A percentile compares a stretch with the other conserved stretches of the same genome.
Evolutionary conservation across 1,284 basidiomycete species (phyloP).

Genomic region (Neotropicomus parvogracilis): DNA sequence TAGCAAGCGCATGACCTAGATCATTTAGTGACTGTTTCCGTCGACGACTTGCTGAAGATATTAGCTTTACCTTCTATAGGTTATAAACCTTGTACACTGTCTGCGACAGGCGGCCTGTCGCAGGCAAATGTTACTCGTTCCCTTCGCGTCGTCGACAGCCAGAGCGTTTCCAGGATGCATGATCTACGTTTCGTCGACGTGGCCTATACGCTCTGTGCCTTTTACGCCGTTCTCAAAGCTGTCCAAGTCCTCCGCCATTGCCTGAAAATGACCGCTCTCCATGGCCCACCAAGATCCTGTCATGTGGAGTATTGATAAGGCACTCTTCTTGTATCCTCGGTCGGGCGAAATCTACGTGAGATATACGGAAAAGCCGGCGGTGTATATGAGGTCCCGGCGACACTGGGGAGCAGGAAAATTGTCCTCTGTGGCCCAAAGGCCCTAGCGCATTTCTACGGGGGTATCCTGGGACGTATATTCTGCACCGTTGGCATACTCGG

Average conservation of each 20-base stretch:
- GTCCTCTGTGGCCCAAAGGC: constrained; percentile 55
- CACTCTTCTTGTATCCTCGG: constrained; percentile 15
- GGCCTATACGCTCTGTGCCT: constrained; percentile 4
- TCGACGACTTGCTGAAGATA: no score
- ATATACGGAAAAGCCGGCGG: constrained; percentile 45
- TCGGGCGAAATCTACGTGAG: constrained; percentile 26
- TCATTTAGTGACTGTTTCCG: no score
- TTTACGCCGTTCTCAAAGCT: constrained; percentile 18
- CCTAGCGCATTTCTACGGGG: constrained; percentile 48
- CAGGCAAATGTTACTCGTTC: no score
- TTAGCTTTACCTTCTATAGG: no score
- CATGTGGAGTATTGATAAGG: constrained; percentile 26
- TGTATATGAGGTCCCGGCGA: constrained; percentile 41
- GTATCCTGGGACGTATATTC: constrained; percentile 39
- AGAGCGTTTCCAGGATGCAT: background rate
- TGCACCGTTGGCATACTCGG: constrained; percentile 55
- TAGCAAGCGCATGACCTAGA: no score
- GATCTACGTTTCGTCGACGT: constrained; percentile 1
- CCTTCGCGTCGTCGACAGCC: background rate
- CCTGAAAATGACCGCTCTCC: constrained; percentile 30
- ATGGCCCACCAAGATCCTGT: constrained; percentile 31
- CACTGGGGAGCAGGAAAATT: constrained; percentile 40
- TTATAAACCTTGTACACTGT: no score
- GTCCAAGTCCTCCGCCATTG: constrained; percentile 6
- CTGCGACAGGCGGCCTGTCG: no score